These are phyloP conservation scores for Coelastrella sp. DNA, from an alignment of 139 green algal genomes.

Conservation along the genomic window DNA sequence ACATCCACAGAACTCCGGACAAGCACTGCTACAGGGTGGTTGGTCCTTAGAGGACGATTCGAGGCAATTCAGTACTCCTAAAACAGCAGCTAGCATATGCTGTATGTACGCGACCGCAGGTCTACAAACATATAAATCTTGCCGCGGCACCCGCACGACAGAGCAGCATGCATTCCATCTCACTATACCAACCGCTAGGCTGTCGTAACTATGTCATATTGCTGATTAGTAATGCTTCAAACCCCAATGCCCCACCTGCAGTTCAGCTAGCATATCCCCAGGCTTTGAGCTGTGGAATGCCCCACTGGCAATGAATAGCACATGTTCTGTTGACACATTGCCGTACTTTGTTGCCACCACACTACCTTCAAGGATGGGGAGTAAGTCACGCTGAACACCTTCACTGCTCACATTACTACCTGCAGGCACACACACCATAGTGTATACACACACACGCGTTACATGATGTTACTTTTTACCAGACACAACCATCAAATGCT, in stretches of 20 bases:
- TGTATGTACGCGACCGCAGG: no score
- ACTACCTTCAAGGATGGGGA: conserved; percentile 96
- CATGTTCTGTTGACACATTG: conserved; percentile 96
- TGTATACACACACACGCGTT: background rate
- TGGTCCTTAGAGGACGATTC: no score
- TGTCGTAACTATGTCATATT: no score
- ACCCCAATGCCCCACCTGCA: conserved; percentile 51
- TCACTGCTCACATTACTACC: conserved; percentile 57
- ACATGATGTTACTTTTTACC: no score
- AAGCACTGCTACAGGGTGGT: no score
- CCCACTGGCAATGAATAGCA: conserved; percentile 96
- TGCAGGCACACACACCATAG: background rate
- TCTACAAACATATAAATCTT: no score
- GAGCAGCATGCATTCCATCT: no score
- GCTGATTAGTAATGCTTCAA: background rate
- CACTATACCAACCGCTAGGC: no score
- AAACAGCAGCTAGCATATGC: no score
- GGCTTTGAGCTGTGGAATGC: conserved; percentile 96
- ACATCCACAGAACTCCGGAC: no score
- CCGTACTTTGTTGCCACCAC: conserved; percentile 89
- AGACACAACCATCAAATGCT: background rate
- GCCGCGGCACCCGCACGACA: no score
- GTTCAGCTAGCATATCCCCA: conserved; percentile 73
- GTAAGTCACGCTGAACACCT: conserved; percentile 85
- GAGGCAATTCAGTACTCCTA: no score